A percentile compares a stretch with the other conserved stretches of the same genome.
Evolutionary conservation across 1,139 yeast species (phyloP).

Genomic region (Pichia sp.): DNA sequence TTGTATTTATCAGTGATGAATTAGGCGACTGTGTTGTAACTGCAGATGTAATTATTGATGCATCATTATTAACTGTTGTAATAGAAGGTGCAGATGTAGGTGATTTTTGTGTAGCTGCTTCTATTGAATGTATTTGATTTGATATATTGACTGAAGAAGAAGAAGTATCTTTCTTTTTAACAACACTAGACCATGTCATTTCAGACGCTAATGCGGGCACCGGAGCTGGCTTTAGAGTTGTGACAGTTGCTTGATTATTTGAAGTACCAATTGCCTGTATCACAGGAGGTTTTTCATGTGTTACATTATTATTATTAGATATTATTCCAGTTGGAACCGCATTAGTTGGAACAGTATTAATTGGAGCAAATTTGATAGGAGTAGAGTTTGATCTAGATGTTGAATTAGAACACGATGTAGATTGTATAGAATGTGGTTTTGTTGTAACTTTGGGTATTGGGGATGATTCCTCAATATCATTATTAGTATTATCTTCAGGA

Average conservation of each 20-base stretch:
- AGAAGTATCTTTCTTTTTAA: constrained; percentile 29
- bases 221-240: constrained; percentile 60
- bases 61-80: constrained; percentile 1
- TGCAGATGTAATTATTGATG: neutral
- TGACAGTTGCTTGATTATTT: constrained; percentile 18
- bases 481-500: constrained; percentile 17
- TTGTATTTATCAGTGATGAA: constrained; percentile 18
- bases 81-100: constrained; percentile 1
- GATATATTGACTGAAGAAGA: constrained; percentile 1
- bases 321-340: neutral
- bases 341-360: neutral
- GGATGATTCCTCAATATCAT: constrained; percentile 1
- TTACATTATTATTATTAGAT: neutral
- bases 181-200: constrained; percentile 66
- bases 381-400: constrained; percentile 9
- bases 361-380: neutral
- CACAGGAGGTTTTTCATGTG: constrained; percentile 12
- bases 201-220: constrained; percentile 58
- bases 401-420: constrained; percentile 8
- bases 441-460: constrained; percentile 5
- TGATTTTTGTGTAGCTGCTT: neutral
- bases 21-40: neutral
- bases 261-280: constrained; percentile 16
- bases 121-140: neutral
- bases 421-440: constrained; percentile 6